These are phyloP conservation scores for Rhynchosporium agropyri DNA, from an alignment of 2,329 filamentous ascomycete species.

Conservation along the genomic window DNA sequence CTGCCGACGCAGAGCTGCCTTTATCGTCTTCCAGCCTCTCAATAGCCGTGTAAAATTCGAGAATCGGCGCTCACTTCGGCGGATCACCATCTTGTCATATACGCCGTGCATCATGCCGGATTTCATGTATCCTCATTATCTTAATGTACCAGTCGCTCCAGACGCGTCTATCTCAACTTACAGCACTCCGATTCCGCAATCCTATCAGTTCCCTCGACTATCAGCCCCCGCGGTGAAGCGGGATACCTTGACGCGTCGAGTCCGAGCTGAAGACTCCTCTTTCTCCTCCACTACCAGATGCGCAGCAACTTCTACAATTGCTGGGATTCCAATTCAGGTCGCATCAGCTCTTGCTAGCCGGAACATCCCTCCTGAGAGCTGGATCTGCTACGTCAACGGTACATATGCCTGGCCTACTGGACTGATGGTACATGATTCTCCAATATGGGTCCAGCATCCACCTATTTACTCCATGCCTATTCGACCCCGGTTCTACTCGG, in stretches of 20 bases:
- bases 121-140: too few species aligned
- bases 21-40: background rate
- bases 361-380: background rate
- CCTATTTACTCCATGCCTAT: background rate
- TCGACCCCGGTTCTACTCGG: background rate
- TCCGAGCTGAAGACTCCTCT: background rate
- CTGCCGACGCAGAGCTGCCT: background rate
- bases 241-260: background rate
- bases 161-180: background rate
- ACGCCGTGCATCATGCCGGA: background rate
- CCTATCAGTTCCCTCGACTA: background rate
- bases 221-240: background rate
- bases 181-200: background rate
- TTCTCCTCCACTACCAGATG: background rate
- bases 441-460: background rate
- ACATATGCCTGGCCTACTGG: constrained; percentile 8
- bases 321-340: background rate
- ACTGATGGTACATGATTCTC: background rate
- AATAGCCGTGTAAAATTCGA: background rate
- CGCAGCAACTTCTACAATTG: background rate
- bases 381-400: constrained; percentile 2
- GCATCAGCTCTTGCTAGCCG: constrained; percentile 2
- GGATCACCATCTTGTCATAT: background rate
- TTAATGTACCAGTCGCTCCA: background rate
- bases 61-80: background rate